Base-by-base conservation (phyloP, 2,329 filamentous ascomycete species). In the Coniochaeta sp. region DNA sequence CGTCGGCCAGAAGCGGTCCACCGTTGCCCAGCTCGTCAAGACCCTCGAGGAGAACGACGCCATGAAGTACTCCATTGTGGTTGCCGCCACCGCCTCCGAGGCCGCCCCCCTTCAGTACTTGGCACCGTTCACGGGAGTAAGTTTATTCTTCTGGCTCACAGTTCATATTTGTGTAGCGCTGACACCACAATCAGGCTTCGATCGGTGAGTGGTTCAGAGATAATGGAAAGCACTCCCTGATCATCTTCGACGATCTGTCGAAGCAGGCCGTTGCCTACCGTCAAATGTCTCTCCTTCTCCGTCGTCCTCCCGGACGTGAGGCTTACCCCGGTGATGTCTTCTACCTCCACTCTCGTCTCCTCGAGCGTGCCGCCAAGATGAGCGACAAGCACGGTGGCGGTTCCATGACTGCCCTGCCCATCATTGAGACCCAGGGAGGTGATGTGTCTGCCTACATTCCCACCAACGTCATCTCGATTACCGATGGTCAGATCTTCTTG, bases 401-500 rank as follows among this genome's bases (percentile, higher is more conserved):
- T 77, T 98, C 93, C 71, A 86, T 98, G 80, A 99, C 95, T 79
- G 93, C 95, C 68, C 89, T 99, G 65, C 95, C 95, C 75, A 78
- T 98, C 80, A 98, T 99, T 77, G 95, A 99, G 87, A 99, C 95
- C 77, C 95, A 98, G 86, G 95, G 95, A 87, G 95, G 95, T 91
- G 95, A 99, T 81, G 95, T 99, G 75, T 98, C 95, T 71, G 95
- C 95, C 71, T 99, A 98, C 82, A 98, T 99, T 87, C 95, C 95
- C 73, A 99, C 95, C 82, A 99, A 98, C 86, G 95, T 98, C 82
- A 99, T 99, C 87, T 98, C 93, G 78, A 99, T 99, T 76, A 99
- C 95, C 72, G 95, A 98, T 74, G 95, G 95, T 66, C 95, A 99
- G 84, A 98, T 99, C 81, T 99, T 99, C 91, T 86, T 99, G 84